These are phyloP conservation scores for Suhomyces bokatorum DNA, from an alignment of 1,139 yeast genomes.

Conservation along the genomic window DNA sequence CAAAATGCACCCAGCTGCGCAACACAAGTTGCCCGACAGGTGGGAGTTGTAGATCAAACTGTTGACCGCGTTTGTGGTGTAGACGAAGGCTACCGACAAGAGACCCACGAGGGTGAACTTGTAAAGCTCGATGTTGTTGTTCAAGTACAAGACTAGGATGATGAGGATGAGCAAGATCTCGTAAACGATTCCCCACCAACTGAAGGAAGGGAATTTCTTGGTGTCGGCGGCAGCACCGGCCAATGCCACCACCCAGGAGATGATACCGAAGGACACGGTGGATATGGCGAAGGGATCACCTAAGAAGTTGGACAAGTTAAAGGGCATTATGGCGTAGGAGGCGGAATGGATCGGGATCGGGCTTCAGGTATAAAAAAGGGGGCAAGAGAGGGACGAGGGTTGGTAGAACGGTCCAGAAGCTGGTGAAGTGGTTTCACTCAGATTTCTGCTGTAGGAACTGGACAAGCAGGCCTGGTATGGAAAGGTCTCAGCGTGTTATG, in stretches of 20 bases:
- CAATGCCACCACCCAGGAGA: conserved; percentile 82
- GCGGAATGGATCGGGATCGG: not conserved
- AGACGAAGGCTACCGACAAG: conserved; percentile 68
- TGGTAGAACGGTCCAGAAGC: not conserved
- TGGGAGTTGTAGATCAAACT: conserved; percentile 67
- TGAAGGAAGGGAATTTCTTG: conserved; percentile 66
- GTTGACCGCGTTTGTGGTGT: conserved; percentile 81
- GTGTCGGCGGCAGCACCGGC: conserved; percentile 73
- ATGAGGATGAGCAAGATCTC: conserved; percentile 61
- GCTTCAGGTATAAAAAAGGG: not conserved
- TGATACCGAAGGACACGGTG: conserved; percentile 59
- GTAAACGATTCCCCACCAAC: conserved; percentile 98
- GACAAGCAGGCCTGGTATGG: not conserved
- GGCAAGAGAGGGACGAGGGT: not conserved
- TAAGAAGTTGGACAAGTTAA: conserved; percentile 51
- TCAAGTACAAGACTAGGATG: conserved; percentile 61
- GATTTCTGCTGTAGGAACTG: not conserved
- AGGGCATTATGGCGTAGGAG: conserved; percentile 29
- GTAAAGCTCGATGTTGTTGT: conserved; percentile 71
- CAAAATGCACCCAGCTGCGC: conserved; percentile 89
- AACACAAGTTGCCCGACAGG: conserved; percentile 70
- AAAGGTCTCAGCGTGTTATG: not conserved
- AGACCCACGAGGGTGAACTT: conserved; percentile 60
- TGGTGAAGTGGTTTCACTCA: not conserved
- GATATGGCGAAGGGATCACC: conserved; percentile 74